Base-by-base conservation (phyloP, 345 rosid genomes). In the Cardamine chenopodiifolia region DNA sequence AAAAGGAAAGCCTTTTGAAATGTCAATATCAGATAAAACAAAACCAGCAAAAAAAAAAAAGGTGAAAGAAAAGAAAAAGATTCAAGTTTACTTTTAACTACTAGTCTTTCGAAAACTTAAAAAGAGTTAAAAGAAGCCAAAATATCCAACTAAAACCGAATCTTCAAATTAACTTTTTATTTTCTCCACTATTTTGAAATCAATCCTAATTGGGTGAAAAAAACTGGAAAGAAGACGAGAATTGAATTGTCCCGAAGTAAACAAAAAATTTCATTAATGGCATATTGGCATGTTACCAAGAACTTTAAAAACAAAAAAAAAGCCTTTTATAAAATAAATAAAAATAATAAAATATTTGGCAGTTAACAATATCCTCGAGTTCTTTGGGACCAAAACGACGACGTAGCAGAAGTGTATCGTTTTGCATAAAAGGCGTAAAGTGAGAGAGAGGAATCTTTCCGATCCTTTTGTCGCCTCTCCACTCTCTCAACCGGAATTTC, bases 341-440 rank as follows among this genome's bases (percentile, higher is more conserved):
- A 29, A 29, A 29, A 29, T 25, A 25, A 25, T 25, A 29, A 29
- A 28, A 28, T 28, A 25, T 25, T 25, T 35, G 3, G 4, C 42
- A 37, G 7, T 31, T 2, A 2, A 40, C 7, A 60, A 61, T 15
- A 47, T 14, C 1, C 5, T 42, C 31, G 48, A 44, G 32, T 31
- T 35, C 8, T 4, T 10, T 23, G 31, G 35, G 31, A 2, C 7
- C 13, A 22, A 73, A 63, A 55, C 66, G 71, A 55, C 65, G 58
- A 7, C 58, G 71, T 20, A 1, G n/a, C 22, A 14, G 0, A 18
- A 58, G 13, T 70, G 31, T 45, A 54, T 23, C 1, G 31, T 4
- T 19, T 17, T 22, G 64, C 56, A 65, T 73, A 73, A 73, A 62
- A 71, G 55, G 35, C 55, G 44, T 69, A 25, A 17, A 70, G 54